phyloP scores from a whole-genome alignment of 148 eudicot species.

The Silene uniflora region DNA sequence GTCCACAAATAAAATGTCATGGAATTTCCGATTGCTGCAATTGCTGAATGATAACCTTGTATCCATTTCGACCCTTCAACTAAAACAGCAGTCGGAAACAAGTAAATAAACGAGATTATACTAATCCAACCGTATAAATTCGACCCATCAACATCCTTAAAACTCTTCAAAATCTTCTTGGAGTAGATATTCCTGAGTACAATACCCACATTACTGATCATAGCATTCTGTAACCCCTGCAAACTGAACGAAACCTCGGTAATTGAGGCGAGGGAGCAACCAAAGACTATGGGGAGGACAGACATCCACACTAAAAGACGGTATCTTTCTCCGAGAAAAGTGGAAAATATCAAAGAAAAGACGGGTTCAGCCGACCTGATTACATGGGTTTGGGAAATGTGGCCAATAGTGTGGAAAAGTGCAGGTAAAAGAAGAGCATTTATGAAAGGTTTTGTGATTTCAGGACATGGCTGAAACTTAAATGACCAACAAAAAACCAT shows the following conservation, averaged over 20 bases:
- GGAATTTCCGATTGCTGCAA: conserved; percentile 52
- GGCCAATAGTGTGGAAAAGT: conserved; percentile 83
- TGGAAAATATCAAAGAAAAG: conserved; percentile 67
- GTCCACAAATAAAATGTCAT: conserved; percentile 74
- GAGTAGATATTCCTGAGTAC: conserved; percentile 82
- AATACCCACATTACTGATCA: conserved; percentile 88
- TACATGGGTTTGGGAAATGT: conserved; percentile 82
- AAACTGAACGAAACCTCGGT: conserved; percentile 82
- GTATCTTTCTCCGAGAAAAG: conserved; percentile 66
- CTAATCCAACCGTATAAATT: conserved; percentile 82
- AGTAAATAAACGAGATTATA: conserved; percentile 61
- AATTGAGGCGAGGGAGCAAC: conserved; percentile 82
- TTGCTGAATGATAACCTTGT: conserved; percentile 64
- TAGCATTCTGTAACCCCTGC: conserved; percentile 78
- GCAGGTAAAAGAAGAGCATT: conserved; percentile 77
- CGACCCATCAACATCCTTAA: conserved; percentile 83
- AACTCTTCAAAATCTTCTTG: conserved; percentile 68
- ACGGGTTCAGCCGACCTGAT: conserved; percentile 87
- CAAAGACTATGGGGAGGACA: conserved; percentile 73
- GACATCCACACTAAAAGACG: conserved; percentile 78
- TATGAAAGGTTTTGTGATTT: conserved; percentile 66
- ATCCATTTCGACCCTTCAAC: conserved; percentile 94
- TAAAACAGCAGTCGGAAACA: conserved; percentile 72
- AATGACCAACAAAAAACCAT: conserved; percentile 68
- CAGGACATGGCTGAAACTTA: conserved; percentile 74